Conservation (phyloP, 257 asterid species). For the Echium plantagineum region DNA sequence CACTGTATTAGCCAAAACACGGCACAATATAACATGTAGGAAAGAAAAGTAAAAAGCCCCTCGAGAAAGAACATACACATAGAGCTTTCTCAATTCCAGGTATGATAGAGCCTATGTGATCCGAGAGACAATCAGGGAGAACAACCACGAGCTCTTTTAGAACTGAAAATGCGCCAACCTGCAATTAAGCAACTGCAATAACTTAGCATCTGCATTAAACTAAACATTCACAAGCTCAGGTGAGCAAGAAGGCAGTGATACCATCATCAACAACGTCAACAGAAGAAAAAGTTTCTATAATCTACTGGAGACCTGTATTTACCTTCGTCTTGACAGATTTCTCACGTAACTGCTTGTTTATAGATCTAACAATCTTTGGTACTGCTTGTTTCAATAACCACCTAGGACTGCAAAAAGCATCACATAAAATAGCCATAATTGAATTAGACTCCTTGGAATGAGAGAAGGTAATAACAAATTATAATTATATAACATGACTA, state of each 20-base stretch:
- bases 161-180: slow-evolving; percentile 98
- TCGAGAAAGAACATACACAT: slow-evolving; percentile 46
- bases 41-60: slow-evolving; percentile 3
- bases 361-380: slow-evolving; percentile 87
- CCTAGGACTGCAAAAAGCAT: slow-evolving; percentile 58
- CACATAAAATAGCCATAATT: slow-evolving; percentile 4
- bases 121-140: slow-evolving; percentile 97
- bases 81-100: slow-evolving; percentile 96
- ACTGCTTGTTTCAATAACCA: slow-evolving; percentile 94
- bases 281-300: not conserved
- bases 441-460: not conserved
- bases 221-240: not conserved
- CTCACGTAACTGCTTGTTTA: slow-evolving; percentile 86
- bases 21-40: slow-evolving; percentile 5
- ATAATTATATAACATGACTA: not conserved
- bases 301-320: slow-evolving; percentile 3
- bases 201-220: slow-evolving; percentile 6
- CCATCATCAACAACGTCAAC: not conserved
- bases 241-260: not conserved
- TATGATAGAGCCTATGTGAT: slow-evolving; percentile 89
- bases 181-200: slow-evolving; percentile 13
- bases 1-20: not conserved
- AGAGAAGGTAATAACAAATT: not conserved
- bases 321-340: slow-evolving; percentile 97
- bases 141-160: slow-evolving; percentile 86